Evolutionary conservation across 345 rosid genomes (phyloP).

Genomic region (Nephelium lappaceum): DNA sequence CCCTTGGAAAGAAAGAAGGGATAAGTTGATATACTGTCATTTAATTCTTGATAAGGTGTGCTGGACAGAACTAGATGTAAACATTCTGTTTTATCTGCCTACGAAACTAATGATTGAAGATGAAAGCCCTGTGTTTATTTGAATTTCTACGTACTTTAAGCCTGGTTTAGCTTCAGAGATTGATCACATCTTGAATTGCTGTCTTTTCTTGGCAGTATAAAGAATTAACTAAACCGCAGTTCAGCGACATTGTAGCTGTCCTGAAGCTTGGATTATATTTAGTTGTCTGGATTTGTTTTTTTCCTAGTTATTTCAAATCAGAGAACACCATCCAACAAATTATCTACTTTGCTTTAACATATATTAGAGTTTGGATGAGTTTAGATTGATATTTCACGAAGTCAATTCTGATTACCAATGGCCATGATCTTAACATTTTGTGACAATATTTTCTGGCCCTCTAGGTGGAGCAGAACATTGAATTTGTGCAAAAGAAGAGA

Average conservation of each 20-base stretch:
- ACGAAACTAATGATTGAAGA: not conserved
- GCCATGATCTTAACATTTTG: not conserved
- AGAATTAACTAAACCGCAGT: not conserved
- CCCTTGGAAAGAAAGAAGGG: not conserved
- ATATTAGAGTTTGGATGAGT: not conserved
- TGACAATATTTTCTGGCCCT: slow-evolving; percentile 11
- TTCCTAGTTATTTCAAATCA: not conserved
- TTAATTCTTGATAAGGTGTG: not conserved
- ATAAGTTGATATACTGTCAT: not conserved
- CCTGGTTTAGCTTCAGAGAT: not conserved
- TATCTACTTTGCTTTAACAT: not conserved
- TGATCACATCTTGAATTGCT: not conserved
- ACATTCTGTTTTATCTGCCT: not conserved
- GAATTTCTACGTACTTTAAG: not conserved
- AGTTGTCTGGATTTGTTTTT: not conserved
- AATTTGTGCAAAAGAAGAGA: slow-evolving; percentile 75
- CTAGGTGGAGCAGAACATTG: slow-evolving; percentile 78
- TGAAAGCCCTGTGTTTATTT: not conserved
- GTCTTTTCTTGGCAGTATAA: not conserved
- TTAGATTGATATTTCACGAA: not conserved
- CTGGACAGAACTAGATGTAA: not conserved
- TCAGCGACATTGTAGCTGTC: not conserved
- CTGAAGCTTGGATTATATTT: not conserved
- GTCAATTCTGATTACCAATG: not conserved
- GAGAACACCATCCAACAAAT: not conserved